Evolutionary conservation across 2,329 filamentous ascomycete genomes (phyloP).

Genomic region (Aspergillus intermedius): DNA sequence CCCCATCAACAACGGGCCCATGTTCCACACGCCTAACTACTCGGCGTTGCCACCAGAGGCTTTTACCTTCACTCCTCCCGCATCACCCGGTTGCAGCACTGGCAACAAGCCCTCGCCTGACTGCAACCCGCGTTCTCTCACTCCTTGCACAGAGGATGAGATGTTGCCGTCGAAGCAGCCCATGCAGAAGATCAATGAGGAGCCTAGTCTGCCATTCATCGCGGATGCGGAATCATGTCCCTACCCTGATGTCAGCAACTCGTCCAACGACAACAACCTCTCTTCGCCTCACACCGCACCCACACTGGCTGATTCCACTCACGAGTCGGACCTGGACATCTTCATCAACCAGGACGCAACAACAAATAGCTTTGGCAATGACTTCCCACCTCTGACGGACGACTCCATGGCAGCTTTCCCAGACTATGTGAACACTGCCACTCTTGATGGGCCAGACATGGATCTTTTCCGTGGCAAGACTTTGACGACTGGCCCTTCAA

Average conservation of each 20-base stretch:
- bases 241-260: conserved; percentile 23
- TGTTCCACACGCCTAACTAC: conserved; percentile 25
- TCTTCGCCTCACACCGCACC: conserved; percentile 34
- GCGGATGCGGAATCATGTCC: conserved; percentile 22
- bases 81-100: conserved; percentile 38
- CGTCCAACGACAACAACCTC: conserved; percentile 25
- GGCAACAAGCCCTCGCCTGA: conserved; percentile 33
- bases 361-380: conserved; percentile 22
- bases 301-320: conserved; percentile 27
- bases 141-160: conserved; percentile 33
- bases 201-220: conserved; percentile 22
- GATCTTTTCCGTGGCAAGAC: conserved; percentile 29
- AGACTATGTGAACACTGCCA: conserved; percentile 27
- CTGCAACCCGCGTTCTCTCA: conserved; percentile 30
- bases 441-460: conserved; percentile 25
- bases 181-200: conserved; percentile 25
- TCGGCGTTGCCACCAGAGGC: conserved; percentile 31
- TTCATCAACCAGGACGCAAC: conserved; percentile 33
- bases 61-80: conserved; percentile 43
- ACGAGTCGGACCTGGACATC: conserved; percentile 34
- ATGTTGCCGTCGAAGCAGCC: conserved; percentile 27
- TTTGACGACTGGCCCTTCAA: conserved; percentile 16
- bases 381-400: conserved; percentile 24
- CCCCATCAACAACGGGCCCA: conserved; percentile 25
- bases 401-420: conserved; percentile 27